phyloP scores from a whole-genome alignment of 2,329 filamentous ascomycete species.

The Macrophomina tecta region DNA sequence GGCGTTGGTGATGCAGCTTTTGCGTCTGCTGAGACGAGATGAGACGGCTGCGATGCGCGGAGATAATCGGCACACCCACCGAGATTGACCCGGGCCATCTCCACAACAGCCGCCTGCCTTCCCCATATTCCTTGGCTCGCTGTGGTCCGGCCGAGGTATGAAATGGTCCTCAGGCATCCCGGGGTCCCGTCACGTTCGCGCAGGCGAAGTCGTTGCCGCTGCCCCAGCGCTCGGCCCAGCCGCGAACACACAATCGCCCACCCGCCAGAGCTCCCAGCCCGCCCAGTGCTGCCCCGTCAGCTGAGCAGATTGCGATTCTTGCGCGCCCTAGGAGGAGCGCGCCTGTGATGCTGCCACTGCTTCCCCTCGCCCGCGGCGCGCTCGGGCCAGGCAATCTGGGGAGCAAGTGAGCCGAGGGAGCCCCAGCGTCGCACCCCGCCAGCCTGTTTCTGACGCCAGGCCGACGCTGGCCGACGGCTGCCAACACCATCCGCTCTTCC shows the following conservation, averaged over 20 bases:
- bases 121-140: conserved; percentile 6
- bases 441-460: conserved; percentile 4
- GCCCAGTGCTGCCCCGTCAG: no score
- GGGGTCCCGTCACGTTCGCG: background rate
- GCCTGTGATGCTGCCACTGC: no score
- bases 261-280: no score
- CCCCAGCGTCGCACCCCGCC: conserved; percentile 1
- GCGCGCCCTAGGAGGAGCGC: background rate
- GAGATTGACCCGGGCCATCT: background rate
- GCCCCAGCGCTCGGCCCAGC: no score
- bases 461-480: conserved; percentile 17
- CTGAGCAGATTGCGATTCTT: no score
- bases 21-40: no score
- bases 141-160: conserved; percentile 12
- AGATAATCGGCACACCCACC: background rate
- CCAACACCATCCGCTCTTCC: background rate
- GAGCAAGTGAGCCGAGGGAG: conserved; percentile 12
- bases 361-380: background rate
- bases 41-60: background rate
- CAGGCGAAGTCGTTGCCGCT: background rate
- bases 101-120: background rate
- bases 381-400: conserved; percentile 8
- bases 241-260: no score
- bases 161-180: background rate
- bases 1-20: background rate